A percentile compares a stretch with the other conserved stretches of the same genome.
phyloP scores from a whole-genome alignment of 345 rosid genomes.

The Aegle marmelos region DNA sequence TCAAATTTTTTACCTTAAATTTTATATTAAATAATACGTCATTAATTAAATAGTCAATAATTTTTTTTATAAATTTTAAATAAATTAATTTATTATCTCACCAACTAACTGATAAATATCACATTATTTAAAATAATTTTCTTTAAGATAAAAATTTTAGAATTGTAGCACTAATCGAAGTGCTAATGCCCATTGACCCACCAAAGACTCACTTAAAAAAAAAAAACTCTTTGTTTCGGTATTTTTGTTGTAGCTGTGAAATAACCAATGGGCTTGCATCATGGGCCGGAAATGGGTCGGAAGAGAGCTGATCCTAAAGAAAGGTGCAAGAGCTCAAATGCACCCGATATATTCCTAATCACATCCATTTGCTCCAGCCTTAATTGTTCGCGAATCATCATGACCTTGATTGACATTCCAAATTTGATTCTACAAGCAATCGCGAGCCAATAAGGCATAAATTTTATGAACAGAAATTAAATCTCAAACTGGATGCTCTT shows the following conservation, averaged over 20 bases:
- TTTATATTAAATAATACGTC: accelerated
- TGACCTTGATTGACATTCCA: too few species aligned
- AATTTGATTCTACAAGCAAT: too few species aligned
- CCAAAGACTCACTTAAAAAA: too few species aligned
- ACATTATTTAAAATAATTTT: accelerated
- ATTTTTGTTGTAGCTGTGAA: not conserved
- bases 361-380: too few species aligned
- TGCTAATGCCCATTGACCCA: not conserved
- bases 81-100: too few species aligned
- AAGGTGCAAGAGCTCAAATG: not conserved
- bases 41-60: too few species aligned
- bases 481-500: not conserved
- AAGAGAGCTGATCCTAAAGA: not conserved
- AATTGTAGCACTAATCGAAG: too few species aligned
- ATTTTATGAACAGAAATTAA: not conserved
- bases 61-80: too few species aligned
- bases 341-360: not conserved
- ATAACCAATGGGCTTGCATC: not conserved
- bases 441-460: not conserved
- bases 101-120: accelerated
- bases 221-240: too few species aligned
- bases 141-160: too few species aligned
- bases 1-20: too few species aligned
- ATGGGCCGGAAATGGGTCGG: not conserved
- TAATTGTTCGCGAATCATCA: too few species aligned